Conservation (phyloP, 2,329 filamentous ascomycete genomes). For the Fusarium udum region DNA sequence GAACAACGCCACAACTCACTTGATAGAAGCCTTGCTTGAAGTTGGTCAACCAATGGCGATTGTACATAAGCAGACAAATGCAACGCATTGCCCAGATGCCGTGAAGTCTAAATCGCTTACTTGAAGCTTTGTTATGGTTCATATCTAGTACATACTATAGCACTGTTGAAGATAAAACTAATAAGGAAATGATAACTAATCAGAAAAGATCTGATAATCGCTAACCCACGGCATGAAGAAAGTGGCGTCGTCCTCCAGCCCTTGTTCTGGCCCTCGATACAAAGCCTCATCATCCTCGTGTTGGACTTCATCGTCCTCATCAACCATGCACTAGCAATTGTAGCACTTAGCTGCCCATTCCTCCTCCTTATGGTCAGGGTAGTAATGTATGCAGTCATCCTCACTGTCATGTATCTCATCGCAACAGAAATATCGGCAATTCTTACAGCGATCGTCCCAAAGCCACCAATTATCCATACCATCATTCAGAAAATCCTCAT, state of each 20-base stretch:
- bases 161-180: too few relatives aligned
- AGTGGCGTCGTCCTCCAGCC: background rate
- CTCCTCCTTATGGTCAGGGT: background rate
- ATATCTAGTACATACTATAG: too few relatives aligned
- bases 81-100: too few relatives aligned
- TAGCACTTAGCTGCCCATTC: background rate
- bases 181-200: background rate
- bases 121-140: too few relatives aligned
- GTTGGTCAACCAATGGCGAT: too few relatives aligned
- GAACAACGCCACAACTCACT: too few relatives aligned
- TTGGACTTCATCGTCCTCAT: background rate
- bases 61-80: too few relatives aligned
- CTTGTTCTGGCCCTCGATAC: background rate
- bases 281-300: too few relatives aligned
- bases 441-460: background rate
- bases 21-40: too few relatives aligned
- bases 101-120: too few relatives aligned
- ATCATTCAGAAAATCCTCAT: background rate
- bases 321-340: background rate
- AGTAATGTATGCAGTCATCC: background rate
- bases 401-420: background rate
- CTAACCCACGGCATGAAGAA: background rate
- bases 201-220: background rate
- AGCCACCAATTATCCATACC: accelerated
- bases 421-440: background rate